Base-by-base conservation (phyloP, 108 stramenopile species). In the Cyclotella sp. region DNA sequence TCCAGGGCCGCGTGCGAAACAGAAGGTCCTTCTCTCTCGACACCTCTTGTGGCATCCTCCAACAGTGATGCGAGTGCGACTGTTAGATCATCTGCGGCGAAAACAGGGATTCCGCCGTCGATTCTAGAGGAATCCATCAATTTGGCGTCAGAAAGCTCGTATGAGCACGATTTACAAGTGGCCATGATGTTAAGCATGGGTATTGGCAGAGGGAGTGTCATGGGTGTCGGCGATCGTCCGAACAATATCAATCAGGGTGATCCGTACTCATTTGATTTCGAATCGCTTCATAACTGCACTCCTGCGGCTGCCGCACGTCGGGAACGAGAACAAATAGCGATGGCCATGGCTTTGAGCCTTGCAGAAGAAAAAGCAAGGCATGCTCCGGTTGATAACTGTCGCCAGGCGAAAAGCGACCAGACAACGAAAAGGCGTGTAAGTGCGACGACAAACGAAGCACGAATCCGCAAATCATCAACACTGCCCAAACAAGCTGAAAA, bases 341-440 rank as follows among this genome's bases (percentile, higher is more conserved):
- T 87, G 78, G 86, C 85, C 14, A 81, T 54, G 57, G 83, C 83
- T n/a, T 52, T 87, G 22, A 86, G 82, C 64, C 21, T 87, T 42
- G 81, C 86, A 2, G 81, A 79, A 42, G 76, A 81, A 43, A 70
- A 83, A 57, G 70, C 59, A 16, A 52, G 60, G 27, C 60, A 43
- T 52, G 51, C 51, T 53, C 61, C 55, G 0, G 39, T 42, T 45
- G 63, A 46, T 3, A 21, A 46, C 15, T 15, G 24, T 9, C 43
- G 63, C 19, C 49, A 18, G 19, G 1, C 18, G 8, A 45, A 64
- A 13, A 64, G 15, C 34, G 21, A 64, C 5, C 43, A 45, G 26
- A 21, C 8, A 21, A 45, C 43, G 22, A 45, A 64, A 30, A 64
- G 24, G 21, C 43, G 45, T 22, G 45, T 19, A 46, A 24, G 30